A percentile compares a stretch with the other conserved stretches of the same genome.
Evolutionary conservation across 2,329 filamentous ascomycete species (phyloP).

Genomic region (Bipolaris zeicola): DNA sequence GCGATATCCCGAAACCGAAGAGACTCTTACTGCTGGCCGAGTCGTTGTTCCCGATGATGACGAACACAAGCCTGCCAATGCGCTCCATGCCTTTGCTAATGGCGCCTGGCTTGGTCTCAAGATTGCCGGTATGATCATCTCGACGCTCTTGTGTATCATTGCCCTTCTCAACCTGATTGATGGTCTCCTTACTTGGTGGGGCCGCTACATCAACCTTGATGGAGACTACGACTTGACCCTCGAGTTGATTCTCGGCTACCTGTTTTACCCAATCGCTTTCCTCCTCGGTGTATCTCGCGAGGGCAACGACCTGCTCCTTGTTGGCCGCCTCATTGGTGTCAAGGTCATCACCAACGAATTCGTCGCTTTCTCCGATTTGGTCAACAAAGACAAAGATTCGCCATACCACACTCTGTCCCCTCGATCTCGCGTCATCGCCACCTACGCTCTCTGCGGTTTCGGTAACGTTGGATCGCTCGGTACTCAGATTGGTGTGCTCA

Average conservation of each 20-base stretch:
- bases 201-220: slow-evolving; percentile 74
- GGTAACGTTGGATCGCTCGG: slow-evolving; percentile 88
- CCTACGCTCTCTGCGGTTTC: slow-evolving; percentile 76
- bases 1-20: slow-evolving; percentile 85
- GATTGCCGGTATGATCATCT: slow-evolving; percentile 81
- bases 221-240: slow-evolving; percentile 71
- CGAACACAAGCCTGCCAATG: slow-evolving; percentile 76
- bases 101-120: slow-evolving; percentile 86
- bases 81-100: slow-evolving; percentile 82
- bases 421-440: slow-evolving; percentile 80
- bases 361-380: slow-evolving; percentile 69
- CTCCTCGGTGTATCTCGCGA: slow-evolving; percentile 75
- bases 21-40: slow-evolving; percentile 80
- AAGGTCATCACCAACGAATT: slow-evolving; percentile 91
- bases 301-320: slow-evolving; percentile 67
- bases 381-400: slow-evolving; percentile 42
- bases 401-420: slow-evolving; percentile 65
- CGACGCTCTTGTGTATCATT: slow-evolving; percentile 82
- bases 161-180: slow-evolving; percentile 76
- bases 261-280: slow-evolving; percentile 79
- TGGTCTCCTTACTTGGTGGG: slow-evolving; percentile 83
- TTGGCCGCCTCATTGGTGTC: slow-evolving; percentile 78
- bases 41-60: slow-evolving; percentile 81
- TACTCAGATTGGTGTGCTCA: slow-evolving; percentile 86
- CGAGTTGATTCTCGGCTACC: slow-evolving; percentile 75